Conservation (phyloP, 345 rosid genomes). For the Conringia planisiliqua region DNA sequence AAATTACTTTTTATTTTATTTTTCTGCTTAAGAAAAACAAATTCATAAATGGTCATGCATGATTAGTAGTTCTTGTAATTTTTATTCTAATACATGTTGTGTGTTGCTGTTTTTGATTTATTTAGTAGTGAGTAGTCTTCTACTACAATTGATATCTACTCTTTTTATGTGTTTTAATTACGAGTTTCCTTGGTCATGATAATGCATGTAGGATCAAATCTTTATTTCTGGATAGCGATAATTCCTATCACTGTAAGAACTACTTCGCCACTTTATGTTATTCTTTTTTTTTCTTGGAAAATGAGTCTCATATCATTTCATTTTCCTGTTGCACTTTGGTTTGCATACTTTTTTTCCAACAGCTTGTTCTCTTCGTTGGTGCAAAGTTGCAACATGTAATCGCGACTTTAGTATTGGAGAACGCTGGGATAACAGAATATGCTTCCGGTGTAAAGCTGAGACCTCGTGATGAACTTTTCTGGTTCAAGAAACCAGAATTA, state of each 20-base stretch:
- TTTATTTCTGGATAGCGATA: slow-evolving; percentile 92
- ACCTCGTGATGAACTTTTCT: slow-evolving; percentile 93
- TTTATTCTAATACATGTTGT: not conserved
- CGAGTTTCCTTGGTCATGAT: not conserved
- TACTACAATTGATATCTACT: not conserved
- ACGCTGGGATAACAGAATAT: slow-evolving; percentile 54
- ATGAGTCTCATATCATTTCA: slow-evolving; percentile 1
- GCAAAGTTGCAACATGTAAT: slow-evolving; percentile 87
- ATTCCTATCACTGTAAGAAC: slow-evolving; percentile 74
- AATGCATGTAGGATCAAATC: slow-evolving; percentile 72
- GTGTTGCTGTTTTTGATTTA: not conserved
- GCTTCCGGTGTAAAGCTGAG: slow-evolving; percentile 48
- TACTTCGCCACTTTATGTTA: not conserved
- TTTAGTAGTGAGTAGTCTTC: not conserved
- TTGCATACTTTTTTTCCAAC: not conserved
- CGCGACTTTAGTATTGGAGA: slow-evolving; percentile 79
- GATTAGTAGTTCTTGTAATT: not conserved
- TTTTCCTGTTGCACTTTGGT: not conserved
- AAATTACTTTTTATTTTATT: not conserved
- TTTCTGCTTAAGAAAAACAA: not conserved
- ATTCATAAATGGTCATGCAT: not conserved
- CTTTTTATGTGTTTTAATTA: slow-evolving; percentile 3
- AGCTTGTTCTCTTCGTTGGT: slow-evolving; percentile 67
- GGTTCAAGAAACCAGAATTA: slow-evolving; percentile 91
- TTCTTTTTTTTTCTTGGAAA: not conserved